Conservation (phyloP, 148 eudicot species). For the Limonium bicolor region DNA sequence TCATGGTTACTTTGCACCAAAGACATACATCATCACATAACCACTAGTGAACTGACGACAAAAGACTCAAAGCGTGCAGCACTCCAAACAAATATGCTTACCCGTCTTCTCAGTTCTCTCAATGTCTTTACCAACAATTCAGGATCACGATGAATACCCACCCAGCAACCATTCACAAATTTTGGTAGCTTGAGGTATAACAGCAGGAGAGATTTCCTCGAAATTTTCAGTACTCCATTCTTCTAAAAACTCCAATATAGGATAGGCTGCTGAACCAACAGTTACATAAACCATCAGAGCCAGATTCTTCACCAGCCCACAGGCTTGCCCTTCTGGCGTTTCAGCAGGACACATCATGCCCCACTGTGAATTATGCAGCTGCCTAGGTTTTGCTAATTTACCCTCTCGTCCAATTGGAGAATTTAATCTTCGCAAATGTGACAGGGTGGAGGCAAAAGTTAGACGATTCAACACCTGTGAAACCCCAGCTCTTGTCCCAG, state of each 20-base stretch:
- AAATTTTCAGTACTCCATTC: conserved; percentile 99
- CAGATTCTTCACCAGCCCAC: conserved; percentile 95
- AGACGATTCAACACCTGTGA: conserved; percentile 99
- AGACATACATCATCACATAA: no score
- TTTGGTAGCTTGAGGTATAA: conserved; percentile 88
- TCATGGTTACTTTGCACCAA: no score
- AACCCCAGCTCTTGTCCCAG: conserved; percentile 98
- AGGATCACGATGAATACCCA: conserved; percentile 95
- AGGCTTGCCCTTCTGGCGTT: conserved; percentile 99
- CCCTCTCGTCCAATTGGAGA: conserved; percentile 99
- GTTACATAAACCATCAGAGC: conserved; percentile 94
- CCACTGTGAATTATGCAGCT: conserved; percentile 98
- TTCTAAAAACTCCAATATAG: conserved; percentile 86
- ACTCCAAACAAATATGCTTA: conserved; percentile 18
- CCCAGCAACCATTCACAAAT: conserved; percentile 98
- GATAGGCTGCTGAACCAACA: conserved; percentile 96
- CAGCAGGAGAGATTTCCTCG: conserved; percentile 94
- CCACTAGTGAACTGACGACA: no score
- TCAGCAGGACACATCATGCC: conserved; percentile 99
- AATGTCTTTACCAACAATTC: conserved; percentile 82
- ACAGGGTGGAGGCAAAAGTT: conserved; percentile 92
- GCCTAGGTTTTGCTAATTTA: conserved; percentile 94
- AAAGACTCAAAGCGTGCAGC: no score
- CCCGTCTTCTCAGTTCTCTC: conserved; percentile 83
- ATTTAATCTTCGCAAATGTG: conserved; percentile 80